These are phyloP conservation scores for Cyclospora cayetanensis DNA, from an alignment of 169 alveolate species.

Conservation along the genomic window DNA sequence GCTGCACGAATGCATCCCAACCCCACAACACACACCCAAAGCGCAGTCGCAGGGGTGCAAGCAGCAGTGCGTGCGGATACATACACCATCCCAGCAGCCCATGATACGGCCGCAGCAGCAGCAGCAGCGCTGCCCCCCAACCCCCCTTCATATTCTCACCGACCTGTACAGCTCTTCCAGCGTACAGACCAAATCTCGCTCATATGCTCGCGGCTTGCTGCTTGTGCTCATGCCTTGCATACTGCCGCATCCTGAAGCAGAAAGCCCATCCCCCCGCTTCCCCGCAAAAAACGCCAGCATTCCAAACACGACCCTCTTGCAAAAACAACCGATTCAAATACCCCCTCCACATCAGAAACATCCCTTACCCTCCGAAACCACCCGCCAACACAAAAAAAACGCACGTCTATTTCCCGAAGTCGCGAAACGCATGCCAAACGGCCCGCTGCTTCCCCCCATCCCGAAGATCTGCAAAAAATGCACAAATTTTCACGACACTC, in stretches of 20 bases:
- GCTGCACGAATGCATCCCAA: constrained; percentile 7
- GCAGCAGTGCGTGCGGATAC: neutral
- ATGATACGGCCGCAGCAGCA: too few relatives aligned
- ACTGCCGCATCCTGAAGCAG: constrained; percentile 57
- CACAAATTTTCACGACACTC: too few relatives aligned
- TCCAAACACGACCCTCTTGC: too few relatives aligned
- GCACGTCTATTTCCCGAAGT: neutral
- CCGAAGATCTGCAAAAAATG: constrained; percentile 1
- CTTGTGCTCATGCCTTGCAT: constrained; percentile 35
- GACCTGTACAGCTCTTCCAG: constrained; percentile 76
- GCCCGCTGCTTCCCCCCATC: constrained; percentile 41
- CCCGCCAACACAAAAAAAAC: neutral
- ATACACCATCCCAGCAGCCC: neutral
- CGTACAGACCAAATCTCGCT: constrained; percentile 71
- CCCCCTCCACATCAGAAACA: too few relatives aligned
- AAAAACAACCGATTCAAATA: too few relatives aligned
- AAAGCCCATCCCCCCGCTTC: neutral
- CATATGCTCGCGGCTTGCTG: constrained; percentile 73
- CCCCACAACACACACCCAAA: neutral
- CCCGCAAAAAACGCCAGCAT: too few relatives aligned
- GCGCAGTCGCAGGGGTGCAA: too few relatives aligned
- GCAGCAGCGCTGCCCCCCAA: too few relatives aligned
- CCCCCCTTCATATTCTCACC: neutral
- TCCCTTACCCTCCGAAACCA: too few relatives aligned
- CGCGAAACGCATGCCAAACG: neutral